Evolutionary conservation across 108 stramenopile species (phyloP).

Genomic region (Schizochytrium sp.): DNA sequence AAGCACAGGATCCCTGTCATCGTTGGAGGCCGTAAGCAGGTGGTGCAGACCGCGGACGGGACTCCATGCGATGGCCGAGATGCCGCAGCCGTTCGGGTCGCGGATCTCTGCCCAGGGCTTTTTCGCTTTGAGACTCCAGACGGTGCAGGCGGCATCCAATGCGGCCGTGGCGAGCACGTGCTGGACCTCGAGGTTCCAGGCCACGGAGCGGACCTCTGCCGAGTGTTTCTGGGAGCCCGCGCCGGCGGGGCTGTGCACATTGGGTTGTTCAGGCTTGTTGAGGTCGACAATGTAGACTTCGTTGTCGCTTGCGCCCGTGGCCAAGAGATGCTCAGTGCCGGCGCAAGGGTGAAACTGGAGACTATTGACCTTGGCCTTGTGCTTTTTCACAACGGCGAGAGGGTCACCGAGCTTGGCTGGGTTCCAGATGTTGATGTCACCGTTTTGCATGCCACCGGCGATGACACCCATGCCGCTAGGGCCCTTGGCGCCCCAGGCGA

Average conservation of each 20-base stretch:
- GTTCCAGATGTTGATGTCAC: slow-evolving; percentile 80
- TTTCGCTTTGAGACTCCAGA: slow-evolving; percentile 85
- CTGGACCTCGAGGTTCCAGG: slow-evolving; percentile 89
- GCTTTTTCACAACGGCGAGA: slow-evolving; percentile 44
- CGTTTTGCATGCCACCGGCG: slow-evolving; percentile 92
- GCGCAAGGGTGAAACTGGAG: slow-evolving; percentile 73
- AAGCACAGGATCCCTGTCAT: slow-evolving; percentile 77
- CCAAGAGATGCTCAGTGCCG: slow-evolving; percentile 60
- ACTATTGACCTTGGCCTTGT: slow-evolving; percentile 63
- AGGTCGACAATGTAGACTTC: slow-evolving; percentile 59
- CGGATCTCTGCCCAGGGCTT: slow-evolving; percentile 91
- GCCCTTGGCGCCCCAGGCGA: neutral
- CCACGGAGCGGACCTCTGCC: slow-evolving; percentile 69
- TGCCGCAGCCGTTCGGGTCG: slow-evolving; percentile 42
- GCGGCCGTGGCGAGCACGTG: slow-evolving; percentile 84
- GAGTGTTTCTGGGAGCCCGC: slow-evolving; percentile 47
- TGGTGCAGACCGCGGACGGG: slow-evolving; percentile 80
- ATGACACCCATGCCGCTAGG: slow-evolving; percentile 62
- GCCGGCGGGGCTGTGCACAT: slow-evolving; percentile 41
- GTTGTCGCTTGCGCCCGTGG: slow-evolving; percentile 70
- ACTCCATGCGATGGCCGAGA: slow-evolving; percentile 83
- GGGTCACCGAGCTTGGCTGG: slow-evolving; percentile 53
- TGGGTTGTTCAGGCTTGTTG: slow-evolving; percentile 45
- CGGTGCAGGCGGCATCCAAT: slow-evolving; percentile 61
- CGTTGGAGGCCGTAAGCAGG: slow-evolving; percentile 77